These are phyloP conservation scores for Suillus subalutaceus DNA, from an alignment of 768 basidiomycete species.

Conservation along the genomic window DNA sequence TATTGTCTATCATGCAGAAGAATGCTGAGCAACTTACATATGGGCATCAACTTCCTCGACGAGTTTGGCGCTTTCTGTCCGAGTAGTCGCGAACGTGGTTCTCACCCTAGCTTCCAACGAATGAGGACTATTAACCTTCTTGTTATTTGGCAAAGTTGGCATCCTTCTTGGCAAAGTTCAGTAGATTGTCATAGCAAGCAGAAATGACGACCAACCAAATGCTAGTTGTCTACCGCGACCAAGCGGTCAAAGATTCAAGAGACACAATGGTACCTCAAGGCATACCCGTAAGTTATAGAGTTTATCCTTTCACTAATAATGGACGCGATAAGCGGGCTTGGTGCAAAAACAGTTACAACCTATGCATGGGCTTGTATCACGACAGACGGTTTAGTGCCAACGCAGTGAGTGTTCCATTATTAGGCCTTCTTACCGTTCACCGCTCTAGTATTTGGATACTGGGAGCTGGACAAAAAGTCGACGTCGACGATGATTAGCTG, in stretches of 20 bases:
- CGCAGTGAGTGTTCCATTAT: too few species aligned
- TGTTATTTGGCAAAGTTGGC: background rate
- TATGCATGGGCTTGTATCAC: background rate
- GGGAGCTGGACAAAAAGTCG: background rate
- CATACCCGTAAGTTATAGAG: background rate
- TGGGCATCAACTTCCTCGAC: conserved; percentile 31
- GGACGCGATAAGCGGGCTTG: background rate
- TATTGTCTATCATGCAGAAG: background rate
- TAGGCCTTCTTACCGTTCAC: background rate
- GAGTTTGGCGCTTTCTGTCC: conserved; percentile 15
- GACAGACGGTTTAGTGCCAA: background rate
- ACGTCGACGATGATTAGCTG: background rate
- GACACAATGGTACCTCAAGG: background rate
- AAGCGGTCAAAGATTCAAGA: background rate
- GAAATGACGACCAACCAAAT: background rate
- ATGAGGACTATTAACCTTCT: background rate
- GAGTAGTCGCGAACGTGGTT: conserved; percentile 20
- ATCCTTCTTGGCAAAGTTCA: background rate
- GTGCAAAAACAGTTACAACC: background rate
- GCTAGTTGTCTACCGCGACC: background rate
- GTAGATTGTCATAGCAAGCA: background rate
- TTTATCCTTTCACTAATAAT: background rate
- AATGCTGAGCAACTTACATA: conserved; percentile 22
- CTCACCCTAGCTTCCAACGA: conserved; percentile 24
- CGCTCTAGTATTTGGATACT: background rate